Evolutionary conservation across 176 grass and related monocot species (phyloP).

Genomic region (Typha latifolia): DNA sequence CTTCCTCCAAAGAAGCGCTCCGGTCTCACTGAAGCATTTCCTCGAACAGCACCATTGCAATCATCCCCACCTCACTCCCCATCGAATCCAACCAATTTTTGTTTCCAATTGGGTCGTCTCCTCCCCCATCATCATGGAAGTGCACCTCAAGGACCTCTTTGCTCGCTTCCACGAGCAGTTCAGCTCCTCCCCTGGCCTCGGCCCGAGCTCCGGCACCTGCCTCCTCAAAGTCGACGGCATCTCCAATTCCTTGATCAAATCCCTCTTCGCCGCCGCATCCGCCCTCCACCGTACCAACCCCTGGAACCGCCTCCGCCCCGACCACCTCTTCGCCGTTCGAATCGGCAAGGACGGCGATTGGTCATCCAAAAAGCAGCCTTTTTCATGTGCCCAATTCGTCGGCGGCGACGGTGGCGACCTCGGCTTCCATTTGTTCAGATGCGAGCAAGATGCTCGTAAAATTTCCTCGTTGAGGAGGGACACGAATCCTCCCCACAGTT

Average conservation of each 20-base stretch:
- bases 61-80: neutral
- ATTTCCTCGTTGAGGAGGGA: constrained; percentile 4
- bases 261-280: constrained; percentile 22
- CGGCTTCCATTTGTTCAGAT: constrained; percentile 23
- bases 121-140: constrained; percentile 21
- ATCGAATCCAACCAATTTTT: neutral
- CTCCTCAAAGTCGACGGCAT: constrained; percentile 3
- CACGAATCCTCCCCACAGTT: constrained; percentile 13
- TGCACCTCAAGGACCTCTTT: constrained; percentile 31
- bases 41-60: no score
- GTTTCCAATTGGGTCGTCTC: neutral
- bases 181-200: constrained; percentile 24
- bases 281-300: constrained; percentile 36
- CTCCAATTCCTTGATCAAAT: constrained; percentile 16
- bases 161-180: constrained; percentile 31
- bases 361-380: constrained; percentile 15
- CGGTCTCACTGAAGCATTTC: no score
- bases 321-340: constrained; percentile 21
- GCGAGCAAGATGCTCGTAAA: constrained; percentile 19
- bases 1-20: no score
- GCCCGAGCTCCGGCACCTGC: constrained; percentile 27
- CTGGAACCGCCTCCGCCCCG: constrained; percentile 26
- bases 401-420: constrained; percentile 27
- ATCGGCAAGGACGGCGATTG: constrained; percentile 24
- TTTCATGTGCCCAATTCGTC: constrained; percentile 22